Evolutionary conservation across 2,329 filamentous ascomycete species (phyloP), one percentile per base, ranked within the genome.

Genomic region (Neoascochyta sp.): DNA sequence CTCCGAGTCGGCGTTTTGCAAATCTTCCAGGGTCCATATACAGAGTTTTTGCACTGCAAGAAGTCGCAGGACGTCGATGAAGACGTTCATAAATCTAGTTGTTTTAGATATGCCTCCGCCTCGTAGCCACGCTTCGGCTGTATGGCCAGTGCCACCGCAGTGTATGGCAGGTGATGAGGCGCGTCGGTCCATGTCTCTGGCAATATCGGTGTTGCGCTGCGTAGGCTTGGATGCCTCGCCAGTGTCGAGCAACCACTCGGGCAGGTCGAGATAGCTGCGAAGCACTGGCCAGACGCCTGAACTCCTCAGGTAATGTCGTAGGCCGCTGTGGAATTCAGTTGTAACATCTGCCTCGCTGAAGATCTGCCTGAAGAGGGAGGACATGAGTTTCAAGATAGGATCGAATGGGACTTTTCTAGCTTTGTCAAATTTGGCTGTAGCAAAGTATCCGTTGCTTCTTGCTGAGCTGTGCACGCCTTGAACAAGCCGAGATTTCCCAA

Each of bases 1-100:
- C 60, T 95, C 90, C 15, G 83, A 78, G 54, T 95, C 90, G 5
- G 88, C 87, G 60, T 87, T 92, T 50, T 95, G 88, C 17, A 95
- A 67, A 60, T 95, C 90, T 52, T 95, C 90, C 16, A 95, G 66
- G 48, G 81, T 88, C 47, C 95, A 81, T 52, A 86, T 93, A 31
- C 95, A 88, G 50, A 95, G 80, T 50, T 89, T 92, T 57, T 89
- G 81, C 12, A 81, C 73, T 0, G 86, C 83, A 32, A 96, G 80
- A 22, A 93, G 77, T 29, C 86, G 78, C 28, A 95, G 63, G 7
- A 95, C 82, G 46, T 95, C 89, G 24, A 95, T 68, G 48, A 93
- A 90, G 1, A 86, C 89, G 53, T 88, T 90, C 73, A 90, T 85
- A 33, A 95, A 74, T 9, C 86, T 80, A 43, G 86, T 82, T 2